phyloP scores from a whole-genome alignment of 768 basidiomycete genomes.

The Peribolospora kevripleyi region DNA sequence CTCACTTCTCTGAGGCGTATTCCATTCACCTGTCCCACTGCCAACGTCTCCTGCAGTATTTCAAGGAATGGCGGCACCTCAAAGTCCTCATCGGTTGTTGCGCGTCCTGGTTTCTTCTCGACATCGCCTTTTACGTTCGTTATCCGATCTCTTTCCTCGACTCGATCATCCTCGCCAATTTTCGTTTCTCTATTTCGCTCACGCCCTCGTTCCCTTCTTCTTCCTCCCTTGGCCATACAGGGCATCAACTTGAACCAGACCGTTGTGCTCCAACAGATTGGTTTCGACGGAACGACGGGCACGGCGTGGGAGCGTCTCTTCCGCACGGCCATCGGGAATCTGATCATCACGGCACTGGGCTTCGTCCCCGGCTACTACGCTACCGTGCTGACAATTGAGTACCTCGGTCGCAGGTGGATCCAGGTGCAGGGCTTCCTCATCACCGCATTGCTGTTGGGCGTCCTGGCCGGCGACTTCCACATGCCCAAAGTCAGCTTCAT shows the following conservation, averaged over 20 bases:
- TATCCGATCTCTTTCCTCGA: conserved; percentile 25
- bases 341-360: conserved; percentile 36
- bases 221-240: conserved; percentile 12
- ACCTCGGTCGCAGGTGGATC: conserved; percentile 46
- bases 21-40: background rate
- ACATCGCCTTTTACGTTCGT: no score
- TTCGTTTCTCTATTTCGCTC: no score
- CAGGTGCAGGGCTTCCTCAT: conserved; percentile 51
- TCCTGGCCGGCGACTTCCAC: conserved; percentile 43
- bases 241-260: conserved; percentile 37
- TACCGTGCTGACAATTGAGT: conserved; percentile 38
- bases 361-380: conserved; percentile 56
- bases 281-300: conserved; percentile 30
- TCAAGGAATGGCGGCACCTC: conserved; percentile 45
- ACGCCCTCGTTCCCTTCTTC: no score
- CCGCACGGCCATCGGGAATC: conserved; percentile 27
- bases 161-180: conserved; percentile 37
- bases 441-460: conserved; percentile 25
- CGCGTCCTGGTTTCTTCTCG: conserved; percentile 48
- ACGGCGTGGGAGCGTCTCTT: conserved; percentile 39
- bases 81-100: conserved; percentile 45
- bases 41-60: conserved; percentile 23
- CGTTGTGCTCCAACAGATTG: conserved; percentile 46
- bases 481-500: conserved; percentile 30
- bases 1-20: no score